Percentiles rank a stretch among this genome's conserved stretches.
Evolutionary conservation across 225 moss, liverwort and hornwort genomes (phyloP).

Genomic region (Ulota crispa): DNA sequence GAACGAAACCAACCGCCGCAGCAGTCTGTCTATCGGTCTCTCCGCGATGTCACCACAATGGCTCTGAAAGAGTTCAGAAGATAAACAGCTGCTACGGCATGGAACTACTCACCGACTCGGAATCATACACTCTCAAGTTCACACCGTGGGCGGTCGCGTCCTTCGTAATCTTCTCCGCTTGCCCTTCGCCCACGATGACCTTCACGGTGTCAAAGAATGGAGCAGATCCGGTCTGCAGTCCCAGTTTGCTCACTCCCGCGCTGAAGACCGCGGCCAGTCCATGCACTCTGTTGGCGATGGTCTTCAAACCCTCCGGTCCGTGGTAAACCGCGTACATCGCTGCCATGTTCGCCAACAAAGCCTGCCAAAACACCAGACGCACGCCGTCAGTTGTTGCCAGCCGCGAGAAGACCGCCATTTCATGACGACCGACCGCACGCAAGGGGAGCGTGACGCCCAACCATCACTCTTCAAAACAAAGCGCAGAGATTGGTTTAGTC

Average conservation of each 20-base stretch:
- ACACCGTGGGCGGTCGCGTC: constrained; percentile 58
- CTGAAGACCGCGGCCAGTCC: constrained; percentile 89
- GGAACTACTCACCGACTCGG: constrained; percentile 54
- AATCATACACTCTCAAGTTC: constrained; percentile 74
- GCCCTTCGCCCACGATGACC: constrained; percentile 63
- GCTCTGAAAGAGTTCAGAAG: neutral
- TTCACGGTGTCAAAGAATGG: constrained; percentile 95
- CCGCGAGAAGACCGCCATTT: neutral
- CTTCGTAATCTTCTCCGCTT: constrained; percentile 50
- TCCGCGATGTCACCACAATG: neutral
- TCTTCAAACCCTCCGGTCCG: constrained; percentile 84
- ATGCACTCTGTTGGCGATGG: constrained; percentile 85
- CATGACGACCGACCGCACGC: neutral
- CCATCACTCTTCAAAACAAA: neutral
- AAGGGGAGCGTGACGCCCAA: neutral
- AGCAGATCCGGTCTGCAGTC: constrained; percentile 45
- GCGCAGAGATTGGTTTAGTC: neutral
- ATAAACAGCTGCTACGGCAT: neutral
- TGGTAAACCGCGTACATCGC: constrained; percentile 98
- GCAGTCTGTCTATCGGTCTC: neutral
- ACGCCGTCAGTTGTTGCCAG: neutral
- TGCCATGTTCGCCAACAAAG: constrained; percentile 96
- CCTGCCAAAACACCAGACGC: constrained; percentile 45
- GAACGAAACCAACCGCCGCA: neutral
- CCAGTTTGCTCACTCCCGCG: constrained; percentile 70